Evolutionary conservation across 371 early-diverging fungal species (phyloP), one percentile per base, ranked within the genome.

Genomic region (Mucor velutinosus): DNA sequence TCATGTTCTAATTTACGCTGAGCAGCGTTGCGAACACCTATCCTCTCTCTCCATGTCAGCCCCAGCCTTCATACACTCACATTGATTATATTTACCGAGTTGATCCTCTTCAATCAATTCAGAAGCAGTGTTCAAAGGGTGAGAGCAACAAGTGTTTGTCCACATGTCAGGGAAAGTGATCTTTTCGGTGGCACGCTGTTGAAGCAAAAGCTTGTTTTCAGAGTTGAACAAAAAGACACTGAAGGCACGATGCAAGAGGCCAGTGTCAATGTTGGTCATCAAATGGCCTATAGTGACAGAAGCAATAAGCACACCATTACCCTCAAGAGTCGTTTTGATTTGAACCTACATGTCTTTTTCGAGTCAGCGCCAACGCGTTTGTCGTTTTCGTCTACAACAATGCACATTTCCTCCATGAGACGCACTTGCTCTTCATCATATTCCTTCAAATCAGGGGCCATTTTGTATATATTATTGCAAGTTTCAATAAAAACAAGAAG

Each of bases 71-170:
- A n/a, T n/a, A n/a, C n/a, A n/a, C n/a, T n/a, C n/a, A n/a, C n/a
- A n/a, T n/a, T n/a, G n/a, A n/a, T n/a, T n/a, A n/a, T 43, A 62
- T 66, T 60, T 76, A 86, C 92, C 91, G 27, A 87, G 75, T 77
- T 95, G 95, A 17, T 89, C 87, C 62, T 81, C 78, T 72, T 94
- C 95, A 29, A 90, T 89, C 45, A 95, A 72, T 81, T 97, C 99
- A 15, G 85, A 86, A n/a, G 87, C 76, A 12, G 80, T 85, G 76
- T 91, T 89, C 64, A 97, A 87, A 17, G 99, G 99, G 74, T 99
- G 99, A 45, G 95, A 95, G 83, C 99, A 99, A 84, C 98, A 97
- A 10, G 99, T 97, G 83, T 99, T 99, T 62, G 99, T 98, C 85
- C 87, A 97, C 87, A 89, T 90, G 55, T 92, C 92, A 14, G 99